Percentiles rank a stretch among this genome's conserved stretches.
These are phyloP conservation scores for Suillus subluteus DNA, from an alignment of 768 basidiomycete species.

Conservation along the genomic window DNA sequence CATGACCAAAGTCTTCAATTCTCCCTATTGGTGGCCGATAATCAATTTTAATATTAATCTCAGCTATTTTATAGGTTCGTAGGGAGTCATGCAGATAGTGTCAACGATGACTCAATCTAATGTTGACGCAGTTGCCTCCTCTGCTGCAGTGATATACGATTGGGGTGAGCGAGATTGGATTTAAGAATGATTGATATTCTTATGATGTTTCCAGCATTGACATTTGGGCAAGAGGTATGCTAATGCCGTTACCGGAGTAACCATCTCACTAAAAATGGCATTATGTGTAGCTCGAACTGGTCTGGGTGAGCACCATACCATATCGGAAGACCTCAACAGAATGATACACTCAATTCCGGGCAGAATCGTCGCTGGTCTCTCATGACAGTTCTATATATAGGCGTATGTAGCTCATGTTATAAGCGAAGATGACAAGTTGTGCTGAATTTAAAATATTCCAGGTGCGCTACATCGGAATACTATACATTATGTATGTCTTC, in stretches of 20 bases:
- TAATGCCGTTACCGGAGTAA: background rate
- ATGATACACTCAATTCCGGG: background rate
- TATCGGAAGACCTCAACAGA: background rate
- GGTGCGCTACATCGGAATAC: background rate
- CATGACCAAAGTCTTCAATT: background rate
- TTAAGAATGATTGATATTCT: background rate
- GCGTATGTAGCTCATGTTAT: background rate
- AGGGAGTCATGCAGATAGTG: background rate
- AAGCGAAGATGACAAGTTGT: background rate
- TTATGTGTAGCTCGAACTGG: background rate
- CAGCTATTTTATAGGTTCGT: background rate
- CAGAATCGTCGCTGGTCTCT: background rate
- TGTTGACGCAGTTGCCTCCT: background rate
- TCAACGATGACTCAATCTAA: background rate
- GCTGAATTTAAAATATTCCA: background rate
- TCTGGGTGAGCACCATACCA: background rate
- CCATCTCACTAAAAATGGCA: background rate
- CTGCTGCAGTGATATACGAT: background rate
- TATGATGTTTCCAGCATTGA: background rate
- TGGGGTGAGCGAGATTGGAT: background rate
- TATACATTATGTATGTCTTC: background rate
- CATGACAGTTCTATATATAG: background rate
- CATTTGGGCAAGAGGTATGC: background rate
- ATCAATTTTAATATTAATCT: background rate
- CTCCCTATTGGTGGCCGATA: background rate